phyloP scores from a whole-genome alignment of 1,284 basidiomycete species.

The Malassezia sympodialis region DNA sequence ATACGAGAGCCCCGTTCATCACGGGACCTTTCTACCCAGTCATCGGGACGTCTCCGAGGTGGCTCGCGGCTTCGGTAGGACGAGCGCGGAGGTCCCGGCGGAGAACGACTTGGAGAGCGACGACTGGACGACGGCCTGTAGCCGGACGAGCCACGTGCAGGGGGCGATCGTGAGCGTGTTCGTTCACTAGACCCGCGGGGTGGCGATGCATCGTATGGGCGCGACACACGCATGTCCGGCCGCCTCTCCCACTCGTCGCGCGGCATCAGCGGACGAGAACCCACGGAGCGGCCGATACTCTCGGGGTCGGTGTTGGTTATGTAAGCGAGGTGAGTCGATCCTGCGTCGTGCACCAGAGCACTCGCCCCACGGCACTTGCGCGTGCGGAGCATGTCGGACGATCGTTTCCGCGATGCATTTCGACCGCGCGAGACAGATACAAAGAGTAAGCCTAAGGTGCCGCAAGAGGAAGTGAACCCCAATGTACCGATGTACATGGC shows the following conservation, averaged over 20 bases:
- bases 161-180: neutral
- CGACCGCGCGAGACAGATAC: constrained; percentile 7
- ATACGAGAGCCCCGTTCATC: constrained; percentile 4
- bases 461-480: constrained; percentile 60
- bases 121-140: neutral
- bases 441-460: neutral
- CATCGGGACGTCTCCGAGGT: constrained; percentile 1
- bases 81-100: neutral
- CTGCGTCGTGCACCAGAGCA: neutral
- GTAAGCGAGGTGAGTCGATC: neutral
- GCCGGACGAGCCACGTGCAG: neutral
- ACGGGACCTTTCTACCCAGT: constrained; percentile 6
- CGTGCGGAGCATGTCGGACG: constrained; percentile 6
- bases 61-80: neutral
- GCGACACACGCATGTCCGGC: neutral
- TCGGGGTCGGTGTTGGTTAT: neutral
- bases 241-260: neutral
- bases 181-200: neutral
- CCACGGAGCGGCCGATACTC: neutral
- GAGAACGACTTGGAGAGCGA: constrained; percentile 3
- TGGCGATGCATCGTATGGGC: neutral
- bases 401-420: constrained; percentile 6
- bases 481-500: constrained; percentile 67
- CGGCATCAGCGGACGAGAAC: constrained; percentile 2
- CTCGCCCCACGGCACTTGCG: neutral